These are phyloP conservation scores for Mycena polygramma DNA, from an alignment of 768 basidiomycete species.

Conservation along the genomic window DNA sequence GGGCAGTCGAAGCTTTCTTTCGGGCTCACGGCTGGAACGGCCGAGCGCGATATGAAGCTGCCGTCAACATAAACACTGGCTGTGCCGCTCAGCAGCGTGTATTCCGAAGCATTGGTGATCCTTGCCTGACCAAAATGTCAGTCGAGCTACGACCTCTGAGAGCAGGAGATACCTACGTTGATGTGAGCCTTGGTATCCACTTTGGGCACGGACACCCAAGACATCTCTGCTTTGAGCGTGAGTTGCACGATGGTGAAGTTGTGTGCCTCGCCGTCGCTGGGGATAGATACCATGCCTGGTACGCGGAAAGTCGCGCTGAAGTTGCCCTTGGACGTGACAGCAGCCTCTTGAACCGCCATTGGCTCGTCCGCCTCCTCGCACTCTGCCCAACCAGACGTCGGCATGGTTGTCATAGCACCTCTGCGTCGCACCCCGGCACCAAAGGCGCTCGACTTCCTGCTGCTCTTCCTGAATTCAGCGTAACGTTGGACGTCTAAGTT, in stretches of 20 bases:
- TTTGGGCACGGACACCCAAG: constrained; percentile 48
- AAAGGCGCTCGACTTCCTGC: background rate
- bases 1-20: constrained; percentile 49
- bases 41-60: constrained; percentile 45
- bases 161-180: constrained; percentile 34
- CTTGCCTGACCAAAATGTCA: constrained; percentile 39
- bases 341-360: constrained; percentile 14
- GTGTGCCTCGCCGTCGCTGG: constrained; percentile 43
- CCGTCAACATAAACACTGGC: constrained; percentile 48
- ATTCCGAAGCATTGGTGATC: constrained; percentile 47
- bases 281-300: constrained; percentile 43
- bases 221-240: constrained; percentile 39
- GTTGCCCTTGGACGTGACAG: constrained; percentile 39
- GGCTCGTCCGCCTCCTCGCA: background rate
- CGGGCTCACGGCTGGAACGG: constrained; percentile 44
- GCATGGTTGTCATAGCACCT: background rate
- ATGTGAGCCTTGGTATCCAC: constrained; percentile 42
- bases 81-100: constrained; percentile 41
- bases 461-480: background rate
- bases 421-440: background rate
- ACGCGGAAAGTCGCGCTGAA: constrained; percentile 47
- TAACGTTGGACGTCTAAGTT: constrained; percentile 21
- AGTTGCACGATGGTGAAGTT: constrained; percentile 47
- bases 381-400: background rate
- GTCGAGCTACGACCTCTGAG: too few relatives aligned